Percentiles rank a stretch among this genome's conserved stretches.
These are phyloP conservation scores for Trametes elegans DNA, from an alignment of 768 basidiomycete species.

Conservation along the genomic window DNA sequence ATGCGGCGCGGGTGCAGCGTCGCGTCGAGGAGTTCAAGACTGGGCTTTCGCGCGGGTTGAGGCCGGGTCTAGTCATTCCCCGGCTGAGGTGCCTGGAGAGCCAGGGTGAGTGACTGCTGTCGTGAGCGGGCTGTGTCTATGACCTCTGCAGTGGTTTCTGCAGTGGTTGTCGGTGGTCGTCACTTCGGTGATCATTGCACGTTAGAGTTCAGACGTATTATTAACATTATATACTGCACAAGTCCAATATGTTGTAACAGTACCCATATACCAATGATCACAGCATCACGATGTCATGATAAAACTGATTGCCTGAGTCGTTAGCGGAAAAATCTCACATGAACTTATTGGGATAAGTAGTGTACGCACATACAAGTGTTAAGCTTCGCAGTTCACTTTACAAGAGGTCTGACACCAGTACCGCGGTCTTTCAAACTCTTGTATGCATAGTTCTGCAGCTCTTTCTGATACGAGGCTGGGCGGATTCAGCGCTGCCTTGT, in stretches of 20 bases:
- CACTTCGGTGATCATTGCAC: too few species aligned
- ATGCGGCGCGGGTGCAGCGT: not conserved
- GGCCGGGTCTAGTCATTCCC: slow-evolving; percentile 20
- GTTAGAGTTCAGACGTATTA: not conserved
- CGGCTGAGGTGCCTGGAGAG: slow-evolving; percentile 19
- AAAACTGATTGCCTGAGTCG: not conserved
- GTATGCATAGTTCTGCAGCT: slow-evolving; percentile 40
- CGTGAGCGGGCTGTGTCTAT: not conserved
- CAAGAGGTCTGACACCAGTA: slow-evolving; percentile 42
- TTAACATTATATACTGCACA: slow-evolving; percentile 9
- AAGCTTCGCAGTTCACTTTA: slow-evolving; percentile 35
- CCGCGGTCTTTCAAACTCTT: slow-evolving; percentile 43
- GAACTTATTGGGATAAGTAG: too few species aligned
- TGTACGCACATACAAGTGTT: slow-evolving; percentile 15
- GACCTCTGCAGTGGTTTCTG: not conserved
- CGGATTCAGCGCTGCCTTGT: not conserved
- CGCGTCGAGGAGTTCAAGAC: slow-evolving; percentile 12
- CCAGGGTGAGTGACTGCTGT: slow-evolving; percentile 10
- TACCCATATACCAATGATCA: not conserved
- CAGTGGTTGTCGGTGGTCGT: too few species aligned
- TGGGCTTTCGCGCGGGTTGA: slow-evolving; percentile 10
- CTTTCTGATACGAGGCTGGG: slow-evolving; percentile 40
- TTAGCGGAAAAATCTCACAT: not conserved
- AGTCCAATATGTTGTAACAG: slow-evolving; percentile 1
- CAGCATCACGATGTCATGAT: not conserved